Evolutionary conservation across 148 eudicot species (phyloP).

Genomic region (Rhododendron ovatum): DNA sequence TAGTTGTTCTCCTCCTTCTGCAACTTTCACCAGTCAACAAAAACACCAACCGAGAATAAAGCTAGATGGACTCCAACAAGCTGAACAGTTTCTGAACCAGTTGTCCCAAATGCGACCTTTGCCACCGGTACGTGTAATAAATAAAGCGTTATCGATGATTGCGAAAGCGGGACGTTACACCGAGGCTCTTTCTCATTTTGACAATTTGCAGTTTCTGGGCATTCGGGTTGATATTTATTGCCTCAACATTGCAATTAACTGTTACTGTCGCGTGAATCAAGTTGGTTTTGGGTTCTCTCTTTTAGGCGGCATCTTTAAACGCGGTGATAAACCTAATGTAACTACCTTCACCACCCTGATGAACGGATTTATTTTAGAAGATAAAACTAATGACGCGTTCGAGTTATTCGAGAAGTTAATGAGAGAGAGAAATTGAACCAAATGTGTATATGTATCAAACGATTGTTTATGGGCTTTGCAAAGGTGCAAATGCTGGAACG

Average conservation of each 20-base stretch:
- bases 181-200: not conserved
- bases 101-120: slow-evolving; percentile 7
- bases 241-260: not conserved
- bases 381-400: not conserved
- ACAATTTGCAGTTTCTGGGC: not conserved
- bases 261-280: not conserved
- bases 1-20: not conserved
- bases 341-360: slow-evolving; percentile 3
- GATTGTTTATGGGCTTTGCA: slow-evolving; percentile 15
- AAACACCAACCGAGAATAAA: not conserved
- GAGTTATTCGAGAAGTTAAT: not conserved
- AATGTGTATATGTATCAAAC: not conserved
- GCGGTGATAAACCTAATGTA: not conserved
- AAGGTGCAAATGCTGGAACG: not conserved
- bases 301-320: not conserved
- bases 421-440: not conserved
- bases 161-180: not conserved
- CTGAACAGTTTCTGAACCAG: not conserved
- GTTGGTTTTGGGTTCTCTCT: not conserved
- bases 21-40: not conserved
- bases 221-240: not conserved
- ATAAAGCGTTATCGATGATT: not conserved
- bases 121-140: not conserved
- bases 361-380: not conserved
- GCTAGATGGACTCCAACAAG: not conserved